Evolutionary conservation across 202 grass and related monocot genomes (phyloP), one percentile per base, ranked within the genome.

Genomic region (Dendrocalamus latiflorus): DNA sequence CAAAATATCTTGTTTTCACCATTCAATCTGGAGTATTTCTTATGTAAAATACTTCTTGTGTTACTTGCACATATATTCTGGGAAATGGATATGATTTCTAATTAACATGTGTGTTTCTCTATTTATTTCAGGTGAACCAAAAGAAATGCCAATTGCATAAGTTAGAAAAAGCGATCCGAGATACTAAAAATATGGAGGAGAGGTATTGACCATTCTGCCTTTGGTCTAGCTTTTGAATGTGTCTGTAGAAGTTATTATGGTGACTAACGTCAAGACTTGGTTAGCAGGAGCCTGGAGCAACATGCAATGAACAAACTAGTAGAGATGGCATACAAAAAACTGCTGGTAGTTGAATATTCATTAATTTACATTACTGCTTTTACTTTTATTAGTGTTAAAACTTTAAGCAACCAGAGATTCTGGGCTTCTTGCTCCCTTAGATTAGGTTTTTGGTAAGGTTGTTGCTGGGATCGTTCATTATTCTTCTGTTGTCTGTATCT

Each of bases 301-400:
- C 74, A 90, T 74, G 87, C 89, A 54, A 80, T 94, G 68, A 89
- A 94, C 81, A 94, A 91, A 75, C 85, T 94, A 85, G 85, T 92
- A 36, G 92, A 92, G 68, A 89, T 78, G 68, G 89, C 89, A 51
- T 86, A 87, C 85, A 88, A 77, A 89, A 94, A 83, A 67, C 75
- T 91, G 70, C 81, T 72, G 92, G 92, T 94, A 94, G 38, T 44
- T 79, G 65, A 62, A 42, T 47, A 74, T 55, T 74, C 64, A 14
- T 25, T 81, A 50, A 26, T 37, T 83, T 72, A 24, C 36, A 34
- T 83, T 74, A 28, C 44, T 9, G 0, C 57, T 41, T 59, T 60
- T 74, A 73, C 57, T 53, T 65, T 65, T 15, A 10, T 55, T 54
- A 65, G 33, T 63, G 45, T 38, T 63, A 25, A 66, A 10, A 68